Base-by-base conservation (phyloP, 768 basidiomycete genomes). In the Terana coerulea region DNA sequence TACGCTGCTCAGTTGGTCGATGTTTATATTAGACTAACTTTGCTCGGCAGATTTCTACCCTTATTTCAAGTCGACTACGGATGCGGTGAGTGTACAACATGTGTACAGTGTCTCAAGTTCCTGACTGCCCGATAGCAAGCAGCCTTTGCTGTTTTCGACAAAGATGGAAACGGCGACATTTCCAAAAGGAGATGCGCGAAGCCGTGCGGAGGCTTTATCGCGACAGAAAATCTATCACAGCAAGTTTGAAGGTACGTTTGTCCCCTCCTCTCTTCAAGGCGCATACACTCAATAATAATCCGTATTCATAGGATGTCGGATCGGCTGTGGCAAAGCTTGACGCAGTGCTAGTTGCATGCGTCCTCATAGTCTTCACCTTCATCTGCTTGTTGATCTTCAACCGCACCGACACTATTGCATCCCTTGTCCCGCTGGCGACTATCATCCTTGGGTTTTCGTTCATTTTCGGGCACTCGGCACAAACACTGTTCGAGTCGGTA, bases 381-480 rank as follows among this genome's bases (percentile, higher is more conserved):
- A 69, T 84, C 37, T 86, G 78, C 60, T 67, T 91, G 52, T 79
- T 91, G 53, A 86, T 91, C 57, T 88, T 91, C 75, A 83, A 86
- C 58, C 75, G 73, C 15, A 69, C 66, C 30, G 72, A 87, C 53
- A 86, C 88, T 0, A 58, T 91, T 25, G 73, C 80, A 9, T 89
- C 88, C 0, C 75, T 91, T 29, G 86, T 90, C 11, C 89, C 88
- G 9, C 74, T 91, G 31, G 88, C 87, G 2, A 88, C 88, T 1
- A 79, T 90, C 56, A 79, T 90, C 53, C 79, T 91, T 39, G 89
- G 88, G 3, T 89, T 91, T 62, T 89, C 86, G 11, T 91, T 91
- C 71, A 80, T 91, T 53, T 91, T 91, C 54, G 88, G 89, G 2
- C 80, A 89, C 65, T 87, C 88, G 1, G 89, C 89, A 1, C 83